Base-by-base conservation (phyloP, 2,329 filamentous ascomycete genomes). In the Pezicula radicicola region DNA sequence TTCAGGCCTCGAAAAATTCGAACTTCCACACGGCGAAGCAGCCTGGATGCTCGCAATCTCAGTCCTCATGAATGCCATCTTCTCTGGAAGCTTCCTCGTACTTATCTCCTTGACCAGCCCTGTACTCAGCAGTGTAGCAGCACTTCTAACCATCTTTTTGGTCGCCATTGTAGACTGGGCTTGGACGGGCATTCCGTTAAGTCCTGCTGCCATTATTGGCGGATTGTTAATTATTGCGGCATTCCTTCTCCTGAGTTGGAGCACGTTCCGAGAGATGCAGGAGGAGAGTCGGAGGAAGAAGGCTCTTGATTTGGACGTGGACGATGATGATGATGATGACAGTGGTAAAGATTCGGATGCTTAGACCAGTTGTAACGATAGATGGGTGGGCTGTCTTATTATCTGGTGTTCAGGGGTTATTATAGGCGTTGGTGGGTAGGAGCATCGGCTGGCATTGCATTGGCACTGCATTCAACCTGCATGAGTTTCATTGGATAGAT, bases 91-190 rank as follows among this genome's bases (percentile, higher is more conserved):
- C 18, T 97, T 97, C 75, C 79, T 97, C 7, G 88, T 96, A 33
- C 80, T 99, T 49, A 97, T 99, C 65, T 91, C 87, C 15, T 79
- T 99, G 27, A 99, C 94, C 0, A 93, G 88, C 16, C 94, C 94
- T 1, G 94, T 99, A 3, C 77, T 99, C 4, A 93, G 88, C 52
- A 95, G 89, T 16, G 94, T 99, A 10, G 94, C 94, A 1, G 91
- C 93, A 2, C 81, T 99, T 28, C 77, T 99, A 44, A 99, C 94
- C 19, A 99, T 99, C 60, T 97, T 99, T 77, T 83, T 97, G 55
- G 94, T 99, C 6, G 94, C 93, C 1, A 75, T 97, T 28, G 89
- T 89, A 50, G 94, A 99, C 70, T 95, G 94, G 84, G 67, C 92
- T 51, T 76, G 92, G 41, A 95, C 90, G 0, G 90, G 93, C 46